Conservation (phyloP, 148 eudicot species). For the Chenopodium formosanum region DNA sequence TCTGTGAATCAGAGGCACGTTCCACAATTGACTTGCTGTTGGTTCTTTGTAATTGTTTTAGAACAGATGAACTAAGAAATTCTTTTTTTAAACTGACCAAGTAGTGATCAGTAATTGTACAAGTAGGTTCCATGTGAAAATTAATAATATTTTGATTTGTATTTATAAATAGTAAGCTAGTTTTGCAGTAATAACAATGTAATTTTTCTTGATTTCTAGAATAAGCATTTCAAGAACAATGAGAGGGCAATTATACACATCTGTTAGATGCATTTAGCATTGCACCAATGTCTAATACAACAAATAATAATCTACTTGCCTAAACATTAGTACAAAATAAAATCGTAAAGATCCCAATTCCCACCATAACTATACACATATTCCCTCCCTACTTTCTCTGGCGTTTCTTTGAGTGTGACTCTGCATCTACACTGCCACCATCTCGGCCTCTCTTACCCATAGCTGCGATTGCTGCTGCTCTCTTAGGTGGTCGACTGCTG, state of each 20-base stretch:
- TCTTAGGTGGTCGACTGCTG: slow-evolving; percentile 43
- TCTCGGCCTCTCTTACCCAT: slow-evolving; percentile 38
- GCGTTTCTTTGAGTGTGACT: slow-evolving; percentile 42
- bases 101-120: slow-evolving; percentile 16
- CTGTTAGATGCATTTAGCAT: background rate
- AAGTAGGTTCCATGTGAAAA: slow-evolving; percentile 12
- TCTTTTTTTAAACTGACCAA: background rate
- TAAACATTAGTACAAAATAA: background rate
- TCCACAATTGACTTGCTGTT: background rate
- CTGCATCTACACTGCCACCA: slow-evolving; percentile 28
- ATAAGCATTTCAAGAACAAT: too few species aligned
- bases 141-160: slow-evolving; percentile 3
- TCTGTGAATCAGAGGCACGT: background rate
- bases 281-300: background rate
- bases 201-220: background rate
- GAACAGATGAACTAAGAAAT: background rate
- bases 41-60: background rate
- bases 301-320: background rate
- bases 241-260: too few species aligned
- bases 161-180: slow-evolving; percentile 1
- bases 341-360: background rate
- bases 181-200: slow-evolving; percentile 4
- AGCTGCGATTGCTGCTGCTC: slow-evolving; percentile 38
- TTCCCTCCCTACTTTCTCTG: slow-evolving; percentile 33
- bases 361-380: slow-evolving; percentile 11